phyloP scores from a whole-genome alignment of 2,329 filamentous ascomycete species.

The Bipolaris sorokiniana region DNA sequence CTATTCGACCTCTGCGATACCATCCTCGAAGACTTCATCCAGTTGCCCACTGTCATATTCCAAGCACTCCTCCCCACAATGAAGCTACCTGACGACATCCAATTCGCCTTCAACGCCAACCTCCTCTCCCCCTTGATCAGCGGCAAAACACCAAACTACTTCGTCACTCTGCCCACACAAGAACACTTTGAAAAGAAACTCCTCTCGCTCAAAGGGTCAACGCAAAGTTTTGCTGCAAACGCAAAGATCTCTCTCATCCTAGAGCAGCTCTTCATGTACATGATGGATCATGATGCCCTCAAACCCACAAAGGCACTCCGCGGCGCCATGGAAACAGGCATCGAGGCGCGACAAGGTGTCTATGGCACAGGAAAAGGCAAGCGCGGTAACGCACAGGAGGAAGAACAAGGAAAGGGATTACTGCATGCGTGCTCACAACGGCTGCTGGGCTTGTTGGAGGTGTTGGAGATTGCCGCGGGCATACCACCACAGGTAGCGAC shows the following conservation, averaged over 20 bases:
- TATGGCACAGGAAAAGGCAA: slow-evolving; percentile 55
- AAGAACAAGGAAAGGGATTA: slow-evolving; percentile 44
- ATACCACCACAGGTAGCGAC: slow-evolving; percentile 17
- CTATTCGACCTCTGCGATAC: slow-evolving; percentile 65
- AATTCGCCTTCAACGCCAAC: slow-evolving; percentile 55
- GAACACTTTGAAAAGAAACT: slow-evolving; percentile 37
- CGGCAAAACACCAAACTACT: slow-evolving; percentile 36
- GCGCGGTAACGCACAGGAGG: slow-evolving; percentile 45
- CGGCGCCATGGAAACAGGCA: slow-evolving; percentile 59
- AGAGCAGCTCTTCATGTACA: slow-evolving; percentile 41
- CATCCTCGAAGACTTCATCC: slow-evolving; percentile 62
- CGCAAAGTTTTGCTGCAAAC: slow-evolving; percentile 39
- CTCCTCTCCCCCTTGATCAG: slow-evolving; percentile 38
- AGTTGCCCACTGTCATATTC: slow-evolving; percentile 65
- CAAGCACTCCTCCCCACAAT: slow-evolving; percentile 60
- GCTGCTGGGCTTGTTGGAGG: slow-evolving; percentile 44
- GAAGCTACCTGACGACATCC: slow-evolving; percentile 52
- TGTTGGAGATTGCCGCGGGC: slow-evolving; percentile 34
- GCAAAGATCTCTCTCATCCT: slow-evolving; percentile 47
- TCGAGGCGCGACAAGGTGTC: slow-evolving; percentile 56
- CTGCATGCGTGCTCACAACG: slow-evolving; percentile 45
- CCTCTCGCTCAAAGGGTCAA: slow-evolving; percentile 32
- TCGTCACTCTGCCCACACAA: slow-evolving; percentile 31
- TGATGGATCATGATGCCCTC: slow-evolving; percentile 35
- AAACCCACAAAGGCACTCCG: slow-evolving; percentile 44